phyloP scores from a whole-genome alignment of 1,139 yeast species.

The Candida sp. region DNA sequence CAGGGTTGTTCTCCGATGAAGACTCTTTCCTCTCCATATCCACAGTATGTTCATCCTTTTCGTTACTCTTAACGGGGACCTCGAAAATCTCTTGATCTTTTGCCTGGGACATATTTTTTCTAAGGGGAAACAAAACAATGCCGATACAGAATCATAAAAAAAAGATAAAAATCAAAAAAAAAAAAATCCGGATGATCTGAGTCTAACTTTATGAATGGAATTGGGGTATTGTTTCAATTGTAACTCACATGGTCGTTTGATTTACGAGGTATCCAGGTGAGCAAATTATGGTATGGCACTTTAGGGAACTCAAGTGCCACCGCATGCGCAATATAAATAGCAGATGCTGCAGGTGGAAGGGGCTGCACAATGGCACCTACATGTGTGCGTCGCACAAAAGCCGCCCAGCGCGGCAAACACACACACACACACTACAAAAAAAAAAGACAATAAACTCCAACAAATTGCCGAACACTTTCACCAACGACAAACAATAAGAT shows the following conservation, averaged over 20 bases:
- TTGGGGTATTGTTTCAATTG: no score
- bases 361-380: no score
- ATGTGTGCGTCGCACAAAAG: no score
- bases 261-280: background rate
- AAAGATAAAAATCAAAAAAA: background rate
- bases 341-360: no score
- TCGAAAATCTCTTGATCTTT: background rate
- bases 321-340: background rate
- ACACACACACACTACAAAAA: background rate
- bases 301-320: background rate
- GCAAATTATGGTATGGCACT: constrained; percentile 1
- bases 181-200: background rate
- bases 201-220: background rate
- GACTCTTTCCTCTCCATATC: background rate
- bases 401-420: no score
- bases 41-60: background rate
- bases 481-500: background rate
- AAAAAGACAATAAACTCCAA: background rate
- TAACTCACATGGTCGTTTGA: no score
- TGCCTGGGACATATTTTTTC: background rate
- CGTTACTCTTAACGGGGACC: background rate
- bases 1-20: background rate
- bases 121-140: background rate
- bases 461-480: background rate
- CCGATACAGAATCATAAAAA: background rate